phyloP scores from a whole-genome alignment of 495 filamentous ascomycete species.

The Penicillium desertorum region DNA sequence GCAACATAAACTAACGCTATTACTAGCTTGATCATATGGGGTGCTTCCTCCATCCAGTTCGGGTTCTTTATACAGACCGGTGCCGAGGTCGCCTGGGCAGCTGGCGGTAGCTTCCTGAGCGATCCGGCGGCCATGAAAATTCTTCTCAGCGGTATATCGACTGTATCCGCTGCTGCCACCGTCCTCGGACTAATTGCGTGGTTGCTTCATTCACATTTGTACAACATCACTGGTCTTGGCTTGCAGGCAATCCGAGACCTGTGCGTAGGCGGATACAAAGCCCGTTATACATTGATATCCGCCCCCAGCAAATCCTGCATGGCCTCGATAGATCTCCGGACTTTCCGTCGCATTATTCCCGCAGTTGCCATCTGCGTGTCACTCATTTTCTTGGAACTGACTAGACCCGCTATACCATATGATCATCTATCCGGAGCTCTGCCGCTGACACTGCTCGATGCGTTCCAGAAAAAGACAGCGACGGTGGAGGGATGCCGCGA shows the following conservation, averaged over 20 bases:
- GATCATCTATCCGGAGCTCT: slow-evolving; percentile 36
- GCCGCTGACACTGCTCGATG: slow-evolving; percentile 33
- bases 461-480: slow-evolving; percentile 25
- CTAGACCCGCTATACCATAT: slow-evolving; percentile 32
- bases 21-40: slow-evolving; percentile 32
- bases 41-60: slow-evolving; percentile 38
- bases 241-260: slow-evolving; percentile 29
- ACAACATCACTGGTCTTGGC: slow-evolving; percentile 29
- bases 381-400: slow-evolving; percentile 27
- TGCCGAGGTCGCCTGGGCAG: slow-evolving; percentile 42
- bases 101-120: slow-evolving; percentile 38
- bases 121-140: slow-evolving; percentile 47
- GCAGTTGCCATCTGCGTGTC: slow-evolving; percentile 19
- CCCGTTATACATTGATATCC: slow-evolving; percentile 24
- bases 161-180: slow-evolving; percentile 34
- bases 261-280: slow-evolving; percentile 15
- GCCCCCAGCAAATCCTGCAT: slow-evolving; percentile 25
- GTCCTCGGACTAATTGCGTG: slow-evolving; percentile 35
- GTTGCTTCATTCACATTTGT: slow-evolving; percentile 32
- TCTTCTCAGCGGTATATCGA: slow-evolving; percentile 41
- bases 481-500: slow-evolving; percentile 28
- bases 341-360: slow-evolving; percentile 21
- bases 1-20: slow-evolving; percentile 11
- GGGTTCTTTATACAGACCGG: slow-evolving; percentile 47
- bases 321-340: slow-evolving; percentile 21